phyloP scores from a whole-genome alignment of 2,329 filamentous ascomycete species.

The Verticillium nubilum region DNA sequence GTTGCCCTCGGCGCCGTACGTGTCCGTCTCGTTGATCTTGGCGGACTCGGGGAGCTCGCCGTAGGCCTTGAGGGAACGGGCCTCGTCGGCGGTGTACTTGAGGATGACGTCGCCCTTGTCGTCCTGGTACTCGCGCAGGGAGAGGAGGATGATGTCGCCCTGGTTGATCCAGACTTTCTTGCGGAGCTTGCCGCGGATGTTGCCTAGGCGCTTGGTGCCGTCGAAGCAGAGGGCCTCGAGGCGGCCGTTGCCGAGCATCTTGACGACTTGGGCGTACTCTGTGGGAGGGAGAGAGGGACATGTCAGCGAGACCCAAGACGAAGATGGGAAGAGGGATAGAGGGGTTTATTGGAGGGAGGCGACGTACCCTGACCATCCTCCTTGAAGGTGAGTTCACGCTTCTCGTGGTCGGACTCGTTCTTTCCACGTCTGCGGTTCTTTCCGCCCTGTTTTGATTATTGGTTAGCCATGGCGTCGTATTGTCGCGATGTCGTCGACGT shows the following conservation, averaged over 20 bases:
- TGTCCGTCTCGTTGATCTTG: slow-evolving; percentile 99
- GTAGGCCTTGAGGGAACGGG: slow-evolving; percentile 90
- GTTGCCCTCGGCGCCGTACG: slow-evolving; percentile 84
- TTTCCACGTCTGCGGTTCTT: slow-evolving; percentile 98
- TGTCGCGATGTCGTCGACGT: too few relatives aligned
- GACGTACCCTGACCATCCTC: slow-evolving; percentile 81
- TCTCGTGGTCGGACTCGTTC: slow-evolving; percentile 99
- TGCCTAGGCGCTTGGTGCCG: slow-evolving; percentile 71
- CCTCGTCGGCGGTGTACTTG: slow-evolving; percentile 96
- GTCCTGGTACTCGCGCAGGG: slow-evolving; percentile 87
- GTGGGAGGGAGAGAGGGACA: not conserved
- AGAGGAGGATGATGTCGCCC: slow-evolving; percentile 87
- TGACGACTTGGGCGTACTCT: slow-evolving; percentile 90
- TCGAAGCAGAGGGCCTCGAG: slow-evolving; percentile 94
- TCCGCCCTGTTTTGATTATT: slow-evolving; percentile 63
- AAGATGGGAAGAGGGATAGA: not conserved
- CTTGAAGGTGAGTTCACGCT: slow-evolving; percentile 98
- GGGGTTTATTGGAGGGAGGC: not conserved
- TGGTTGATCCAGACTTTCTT: slow-evolving; percentile 99
- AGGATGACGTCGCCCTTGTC: slow-evolving; percentile 96
- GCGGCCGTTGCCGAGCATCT: slow-evolving; percentile 95
- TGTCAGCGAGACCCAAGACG: too few relatives aligned
- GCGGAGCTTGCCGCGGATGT: slow-evolving; percentile 81
- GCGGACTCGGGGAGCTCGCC: slow-evolving; percentile 94
- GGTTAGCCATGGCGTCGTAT: slow-evolving; percentile 1